These are phyloP conservation scores for Lenwebbia sp. DNA, from an alignment of 345 rosid genomes.

Conservation along the genomic window DNA sequence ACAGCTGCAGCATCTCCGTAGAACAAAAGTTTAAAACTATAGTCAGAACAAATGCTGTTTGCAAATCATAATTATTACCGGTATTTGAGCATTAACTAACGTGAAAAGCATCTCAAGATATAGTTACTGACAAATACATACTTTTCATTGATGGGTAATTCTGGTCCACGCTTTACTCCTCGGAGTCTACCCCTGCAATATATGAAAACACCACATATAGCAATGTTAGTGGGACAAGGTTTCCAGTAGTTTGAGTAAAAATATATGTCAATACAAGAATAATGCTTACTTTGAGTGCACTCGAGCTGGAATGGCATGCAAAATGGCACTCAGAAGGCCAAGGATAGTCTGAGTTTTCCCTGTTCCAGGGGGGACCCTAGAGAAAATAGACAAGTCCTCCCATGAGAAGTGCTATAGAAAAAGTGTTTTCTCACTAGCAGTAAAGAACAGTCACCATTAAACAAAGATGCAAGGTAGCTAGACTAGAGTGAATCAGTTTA, in stretches of 20 bases:
- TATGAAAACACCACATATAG: neutral
- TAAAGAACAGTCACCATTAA: neutral
- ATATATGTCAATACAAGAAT: neutral
- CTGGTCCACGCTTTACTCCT: constrained; percentile 35
- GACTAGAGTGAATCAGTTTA: neutral
- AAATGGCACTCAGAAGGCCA: constrained; percentile 84
- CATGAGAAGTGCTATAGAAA: neutral
- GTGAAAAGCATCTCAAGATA: neutral
- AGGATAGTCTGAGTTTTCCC: constrained; percentile 99
- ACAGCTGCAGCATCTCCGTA: neutral
- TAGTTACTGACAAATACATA: constrained; percentile 19
- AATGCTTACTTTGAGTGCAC: constrained; percentile 48
- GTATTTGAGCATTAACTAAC: neutral
- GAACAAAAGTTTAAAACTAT: neutral
- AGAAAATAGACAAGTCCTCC: neutral
- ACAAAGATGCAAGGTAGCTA: neutral
- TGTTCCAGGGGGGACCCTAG: constrained; percentile 99
- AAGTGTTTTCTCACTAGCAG: neutral
- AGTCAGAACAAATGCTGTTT: neutral
- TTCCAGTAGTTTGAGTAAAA: neutral
- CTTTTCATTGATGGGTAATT: constrained; percentile 68
- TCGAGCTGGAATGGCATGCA: constrained; percentile 92
- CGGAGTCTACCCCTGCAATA: constrained; percentile 33
- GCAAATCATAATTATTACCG: neutral
- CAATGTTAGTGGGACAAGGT: neutral